Evolutionary conservation across 768 basidiomycete genomes (phyloP).

Genomic region (Calocybe gangraenosa): DNA sequence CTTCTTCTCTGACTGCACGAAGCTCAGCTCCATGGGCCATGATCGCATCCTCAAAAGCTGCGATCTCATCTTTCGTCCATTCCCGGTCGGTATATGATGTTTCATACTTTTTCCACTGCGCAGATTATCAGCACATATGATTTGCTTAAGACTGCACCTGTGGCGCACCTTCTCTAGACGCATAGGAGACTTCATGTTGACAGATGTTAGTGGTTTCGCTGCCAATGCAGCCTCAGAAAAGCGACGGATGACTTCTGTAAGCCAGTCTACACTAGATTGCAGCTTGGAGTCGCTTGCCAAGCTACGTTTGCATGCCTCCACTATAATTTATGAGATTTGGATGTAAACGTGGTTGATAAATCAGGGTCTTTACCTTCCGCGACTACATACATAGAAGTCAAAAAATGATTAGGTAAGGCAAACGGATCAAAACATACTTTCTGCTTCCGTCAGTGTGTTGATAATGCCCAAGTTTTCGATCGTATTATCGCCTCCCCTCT

Average conservation of each 20-base stretch:
- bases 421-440: slow-evolving; percentile 46
- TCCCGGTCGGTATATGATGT: slow-evolving; percentile 63
- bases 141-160: neutral
- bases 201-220: slow-evolving; percentile 52
- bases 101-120: slow-evolving; percentile 72
- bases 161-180: slow-evolving; percentile 62
- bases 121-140: slow-evolving; percentile 3
- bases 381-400: slow-evolving; percentile 38
- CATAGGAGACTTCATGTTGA: slow-evolving; percentile 57
- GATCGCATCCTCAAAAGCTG: slow-evolving; percentile 76
- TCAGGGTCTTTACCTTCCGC: slow-evolving; percentile 46
- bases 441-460: slow-evolving; percentile 57
- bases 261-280: slow-evolving; percentile 71
- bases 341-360: neutral
- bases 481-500: slow-evolving; percentile 64
- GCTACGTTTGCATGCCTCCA: slow-evolving; percentile 59
- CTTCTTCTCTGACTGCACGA: slow-evolving; percentile 70
- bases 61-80: slow-evolving; percentile 67
- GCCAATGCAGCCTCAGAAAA: slow-evolving; percentile 66
- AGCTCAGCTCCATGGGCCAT: slow-evolving; percentile 74
- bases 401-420: slow-evolving; percentile 20
- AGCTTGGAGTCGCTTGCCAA: slow-evolving; percentile 51
- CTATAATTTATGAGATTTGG: slow-evolving; percentile 30
- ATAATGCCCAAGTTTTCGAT: slow-evolving; percentile 68
- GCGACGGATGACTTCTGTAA: slow-evolving; percentile 70